Evolutionary conservation across 2,329 filamentous ascomycete genomes (phyloP), one percentile per base, ranked within the genome.

Genomic region (Calonectria crousiana): DNA sequence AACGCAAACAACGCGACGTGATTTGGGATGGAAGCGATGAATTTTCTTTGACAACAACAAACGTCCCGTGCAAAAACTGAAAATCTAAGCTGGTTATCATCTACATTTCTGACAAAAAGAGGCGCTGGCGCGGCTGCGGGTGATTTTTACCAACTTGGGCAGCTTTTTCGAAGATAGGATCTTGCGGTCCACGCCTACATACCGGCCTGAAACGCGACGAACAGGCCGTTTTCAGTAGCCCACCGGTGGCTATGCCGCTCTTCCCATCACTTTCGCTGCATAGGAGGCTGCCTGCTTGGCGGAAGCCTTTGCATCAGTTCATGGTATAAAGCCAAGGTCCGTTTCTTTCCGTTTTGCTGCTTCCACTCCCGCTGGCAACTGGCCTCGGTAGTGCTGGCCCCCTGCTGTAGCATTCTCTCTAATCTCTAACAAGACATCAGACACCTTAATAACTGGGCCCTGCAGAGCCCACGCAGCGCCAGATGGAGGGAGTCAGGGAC

Each of bases 401-500:
- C 26, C 23, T 26, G 23, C 14, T 38, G 16, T 38, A 28, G 14
- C 36, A 62, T 20, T 6, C 36, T 23, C 11, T 62, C 34, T 62
- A 41, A 62, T 23, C 11, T 62, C 34, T 62, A 41, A 62, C 56
- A 41, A 14, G 18, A 41, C 60, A n/a, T 4, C 20, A 49, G 41
- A 65, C 18, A 65, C 26, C 60, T 71, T 68, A 23, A 64, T 58
- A 51, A 56, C 52, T 67, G 72, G 73, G 52, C 56, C 67, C 41
- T 11, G 32, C 20, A 60, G 49, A 65, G 66, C 58, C 68, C 56
- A 44, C 41, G 28, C 53, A 67, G 51, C 47, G 28, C 44, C 72
- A 75, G 67, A 84, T 85, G 84, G 81, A 81, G 34, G 77, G 66
- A 26, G 23, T 69, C 23, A 36, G 49, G 62, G 82, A 83, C 20